phyloP scores from a whole-genome alignment of 2,329 filamentous ascomycete species.

The Aspergillus brasiliensis region DNA sequence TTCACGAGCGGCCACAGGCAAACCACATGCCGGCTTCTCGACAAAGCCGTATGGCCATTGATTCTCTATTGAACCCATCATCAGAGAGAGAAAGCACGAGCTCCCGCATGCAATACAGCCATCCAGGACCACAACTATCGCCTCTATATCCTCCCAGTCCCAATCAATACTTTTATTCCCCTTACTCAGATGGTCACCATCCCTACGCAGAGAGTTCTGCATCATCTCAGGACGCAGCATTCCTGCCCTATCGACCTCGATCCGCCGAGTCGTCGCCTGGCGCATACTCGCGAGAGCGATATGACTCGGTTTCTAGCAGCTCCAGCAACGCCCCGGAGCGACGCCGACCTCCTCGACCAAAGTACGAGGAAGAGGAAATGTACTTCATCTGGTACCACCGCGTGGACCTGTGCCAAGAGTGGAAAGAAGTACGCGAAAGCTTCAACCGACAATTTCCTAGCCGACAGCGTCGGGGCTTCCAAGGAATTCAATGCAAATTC shows the following conservation, averaged over 20 bases:
- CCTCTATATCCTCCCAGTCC: slow-evolving; percentile 34
- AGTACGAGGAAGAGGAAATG: slow-evolving; percentile 51
- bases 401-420: slow-evolving; percentile 49
- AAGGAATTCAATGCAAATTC: slow-evolving; percentile 54
- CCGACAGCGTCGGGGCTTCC: slow-evolving; percentile 43
- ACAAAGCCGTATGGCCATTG: slow-evolving; percentile 38
- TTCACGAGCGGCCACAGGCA: slow-evolving; percentile 18
- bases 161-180: slow-evolving; percentile 30
- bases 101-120: slow-evolving; percentile 20
- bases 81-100: slow-evolving; percentile 22
- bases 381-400: slow-evolving; percentile 55
- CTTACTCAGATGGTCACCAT: slow-evolving; percentile 26
- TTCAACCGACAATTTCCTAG: slow-evolving; percentile 48
- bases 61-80: slow-evolving; percentile 37
- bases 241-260: slow-evolving; percentile 28
- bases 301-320: slow-evolving; percentile 45
- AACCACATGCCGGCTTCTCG: slow-evolving; percentile 27
- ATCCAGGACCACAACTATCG: slow-evolving; percentile 27
- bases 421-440: slow-evolving; percentile 48
- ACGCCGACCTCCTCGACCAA: slow-evolving; percentile 47
- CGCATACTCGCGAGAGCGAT: slow-evolving; percentile 42
- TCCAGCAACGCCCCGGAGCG: slow-evolving; percentile 40
- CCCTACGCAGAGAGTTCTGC: slow-evolving; percentile 15
- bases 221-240: slow-evolving; percentile 28
- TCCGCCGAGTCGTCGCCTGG: slow-evolving; percentile 39